Base-by-base conservation (phyloP, 768 basidiomycete genomes). In the Gymnopilus junonius region DNA sequence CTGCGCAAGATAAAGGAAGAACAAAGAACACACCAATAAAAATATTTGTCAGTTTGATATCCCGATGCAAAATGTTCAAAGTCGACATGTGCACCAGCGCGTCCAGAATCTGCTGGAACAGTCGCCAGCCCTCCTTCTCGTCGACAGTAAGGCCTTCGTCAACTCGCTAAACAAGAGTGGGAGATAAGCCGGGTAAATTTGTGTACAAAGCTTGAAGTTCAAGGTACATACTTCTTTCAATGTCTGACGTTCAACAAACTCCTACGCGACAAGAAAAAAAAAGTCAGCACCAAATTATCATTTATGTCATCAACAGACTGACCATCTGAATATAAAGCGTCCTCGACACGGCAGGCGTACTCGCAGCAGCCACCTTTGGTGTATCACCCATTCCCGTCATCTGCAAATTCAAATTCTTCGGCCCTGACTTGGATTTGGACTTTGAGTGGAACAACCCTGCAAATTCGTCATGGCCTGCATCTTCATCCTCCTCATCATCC, bases 311-410 rank as follows among this genome's bases (percentile, higher is more conserved):
- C 21, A 50, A 10, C 50, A 34, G n/a, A 54, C 80, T 34, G 39
- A 91, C 93, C 95, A 98, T 98, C 74, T 97, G 94, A 57, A 98
- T 98, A 71, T 97, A 98, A 20, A 97, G 77, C 8, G 90, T 94
- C 62, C 92, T 74, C 17, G 79, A 77, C 45, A 82, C 63, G 59
- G 70, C 62, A 14, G 78, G 79, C 1, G 72, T 66, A 4, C 71
- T 62, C 10, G 58, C 56, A 6, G 67, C 69, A 63, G 72, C 8
- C 2, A n/a, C 15, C 29, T 17, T 51, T 14, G 48, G 48, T 15
- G 31, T 29, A 8, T 20, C 31, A 10, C 48, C 48, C 48, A 17
- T 29, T 4, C 27, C 27, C 27, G 48, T 51, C 48, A 51, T 51
- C 48, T 51, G 76, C 61, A 46, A 62, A 54, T 70, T 72, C 54